Evolutionary conservation across 2,329 filamentous ascomycete species (phyloP).

Genomic region (Exserohilum turcica): DNA sequence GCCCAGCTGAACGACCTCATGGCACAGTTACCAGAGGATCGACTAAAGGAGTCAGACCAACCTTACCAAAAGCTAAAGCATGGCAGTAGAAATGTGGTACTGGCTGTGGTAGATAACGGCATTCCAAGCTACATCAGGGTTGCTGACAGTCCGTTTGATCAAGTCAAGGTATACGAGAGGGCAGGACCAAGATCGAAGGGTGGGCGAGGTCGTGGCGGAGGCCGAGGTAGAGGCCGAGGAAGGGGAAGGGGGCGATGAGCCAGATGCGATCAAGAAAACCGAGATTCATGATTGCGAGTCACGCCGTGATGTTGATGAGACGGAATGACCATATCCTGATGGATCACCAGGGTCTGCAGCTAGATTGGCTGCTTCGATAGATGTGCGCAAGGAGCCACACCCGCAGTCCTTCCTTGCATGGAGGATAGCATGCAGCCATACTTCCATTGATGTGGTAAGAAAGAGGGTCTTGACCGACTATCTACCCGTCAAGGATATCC

Average conservation of each 20-base stretch:
- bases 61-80: conserved; percentile 82
- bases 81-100: conserved; percentile 79
- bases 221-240: conserved; percentile 49
- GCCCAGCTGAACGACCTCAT: conserved; percentile 73
- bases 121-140: conserved; percentile 86
- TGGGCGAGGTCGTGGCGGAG: conserved; percentile 45
- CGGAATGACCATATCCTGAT: background rate
- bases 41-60: conserved; percentile 59
- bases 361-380: background rate
- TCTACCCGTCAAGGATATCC: too few relatives aligned
- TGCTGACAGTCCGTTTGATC: conserved; percentile 75
- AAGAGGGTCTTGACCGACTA: too few relatives aligned
- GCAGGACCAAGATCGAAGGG: conserved; percentile 43
- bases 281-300: background rate
- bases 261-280: background rate
- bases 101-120: conserved; percentile 89
- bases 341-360: background rate
- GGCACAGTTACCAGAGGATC: conserved; percentile 72
- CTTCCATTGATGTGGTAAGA: too few relatives aligned
- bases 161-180: conserved; percentile 70
- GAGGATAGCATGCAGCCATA: background rate
- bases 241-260: conserved; percentile 22
- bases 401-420: background rate
- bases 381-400: background rate
- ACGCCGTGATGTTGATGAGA: background rate